Percentiles rank a stretch among this genome's conserved stretches.
These are phyloP conservation scores for Penicillium sp. DNA, from an alignment of 2,329 filamentous ascomycete species.

Conservation along the genomic window DNA sequence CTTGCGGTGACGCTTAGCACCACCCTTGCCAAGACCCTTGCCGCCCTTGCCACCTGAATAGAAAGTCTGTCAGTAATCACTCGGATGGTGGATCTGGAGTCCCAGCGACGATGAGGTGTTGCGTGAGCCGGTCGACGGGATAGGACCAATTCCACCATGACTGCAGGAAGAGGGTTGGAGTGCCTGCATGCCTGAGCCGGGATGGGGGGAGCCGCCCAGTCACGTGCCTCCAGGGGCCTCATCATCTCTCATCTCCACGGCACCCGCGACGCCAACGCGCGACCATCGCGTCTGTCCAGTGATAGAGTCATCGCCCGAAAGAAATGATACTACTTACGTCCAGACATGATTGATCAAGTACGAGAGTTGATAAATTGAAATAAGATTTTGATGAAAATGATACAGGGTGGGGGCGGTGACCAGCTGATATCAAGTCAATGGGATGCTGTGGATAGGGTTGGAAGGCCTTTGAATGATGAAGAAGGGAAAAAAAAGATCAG, in stretches of 20 bases:
- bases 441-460: conserved; percentile 17
- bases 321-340: conserved; percentile 31
- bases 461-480: conserved; percentile 14
- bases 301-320: conserved; percentile 1
- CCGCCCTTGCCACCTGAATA: conserved; percentile 80
- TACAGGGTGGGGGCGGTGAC: conserved; percentile 10
- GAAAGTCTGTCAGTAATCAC: conserved; percentile 14
- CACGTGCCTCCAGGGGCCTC: conserved; percentile 23
- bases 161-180: conserved; percentile 7
- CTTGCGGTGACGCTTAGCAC: conserved; percentile 98
- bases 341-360: conserved; percentile 31
- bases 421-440: conserved; percentile 1
- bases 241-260: conserved; percentile 7
- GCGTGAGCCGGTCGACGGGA: conserved; percentile 1
- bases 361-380: background rate
- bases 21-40: conserved; percentile 96
- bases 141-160: background rate
- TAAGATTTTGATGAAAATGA: conserved; percentile 8
- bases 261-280: conserved; percentile 6
- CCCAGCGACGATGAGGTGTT: conserved; percentile 6
- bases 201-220: conserved; percentile 6
- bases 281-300: background rate
- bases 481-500: conserved; percentile 13
- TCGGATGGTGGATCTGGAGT: background rate
- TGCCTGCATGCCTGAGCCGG: conserved; percentile 17